Evolutionary conservation across 768 basidiomycete species (phyloP), one percentile per base, ranked within the genome.

Genomic region (Fistulinella prunicolor): DNA sequence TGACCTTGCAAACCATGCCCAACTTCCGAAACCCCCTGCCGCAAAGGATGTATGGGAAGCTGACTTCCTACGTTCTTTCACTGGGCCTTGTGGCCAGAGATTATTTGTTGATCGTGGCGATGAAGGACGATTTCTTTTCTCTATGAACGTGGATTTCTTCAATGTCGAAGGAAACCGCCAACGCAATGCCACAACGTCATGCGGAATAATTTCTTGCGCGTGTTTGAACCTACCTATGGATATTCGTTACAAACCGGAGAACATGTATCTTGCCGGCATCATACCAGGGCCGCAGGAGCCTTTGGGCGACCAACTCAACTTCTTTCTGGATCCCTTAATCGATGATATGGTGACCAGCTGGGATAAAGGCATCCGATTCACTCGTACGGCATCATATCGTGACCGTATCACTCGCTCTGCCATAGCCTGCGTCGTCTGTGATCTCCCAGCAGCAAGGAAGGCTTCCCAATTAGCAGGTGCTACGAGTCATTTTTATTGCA

Each of bases 111-210:
- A 67, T 41, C 28, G 12, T 10, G 13, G 30, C 13, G 17, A 19
- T n/a, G 26, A 41, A 41, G 39, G 39, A 7, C 17, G 13, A 4
- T 41, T 9, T 17, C 26, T 41, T 1, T 65, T 69, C 45, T 54
- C 56, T 1, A 46, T 70, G 4, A 54, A 65, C 9, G 20, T 70
- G 3, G 66, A 72, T 47, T 64, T 65, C 37, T 72, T 73, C 53
- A 65, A 70, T 41, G 56, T 68, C 0, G 51, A 71, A 28, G 58
- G 64, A 3, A 60, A 56, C 6, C 50, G 28, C 16, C 53, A 55
- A 21, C 40, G 52, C n/a, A 65, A 68, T 35, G 59, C 60, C 24
- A 54, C 49, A 10, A 46, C 55, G 2, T 71, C 69, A 0, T 49
- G 61, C 19, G 66, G 69, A 7, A 43, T 70, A 9, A 63, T 72